Base-by-base conservation (phyloP, 805 yeast species). In the Zygoascus bituminiphila region DNA sequence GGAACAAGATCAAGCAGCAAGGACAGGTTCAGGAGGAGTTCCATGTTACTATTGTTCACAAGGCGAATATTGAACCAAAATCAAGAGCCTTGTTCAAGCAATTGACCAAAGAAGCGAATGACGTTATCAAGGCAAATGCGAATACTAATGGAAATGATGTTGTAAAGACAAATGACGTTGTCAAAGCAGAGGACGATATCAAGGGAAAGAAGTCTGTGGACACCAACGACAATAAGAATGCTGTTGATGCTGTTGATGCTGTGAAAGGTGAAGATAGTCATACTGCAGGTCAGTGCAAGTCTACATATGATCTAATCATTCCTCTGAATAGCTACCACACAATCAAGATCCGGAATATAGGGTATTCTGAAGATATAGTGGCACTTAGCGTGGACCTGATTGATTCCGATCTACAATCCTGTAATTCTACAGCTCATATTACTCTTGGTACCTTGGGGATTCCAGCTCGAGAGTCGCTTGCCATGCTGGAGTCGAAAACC, bases 361-460 rank as follows among this genome's bases (percentile, higher is more conserved):
- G 44, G 22, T 41, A 17, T 17, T 25, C 19, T 5, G 21, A 41
- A 6, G 19, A 41, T 10, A 41, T 41, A 7, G 66, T 81, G 42
- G 79, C 91, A 17, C 62, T 84, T 4, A 61, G 71, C 17, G 85
- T 79, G 1, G 67, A 68, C 7, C 51, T 74, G 2, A 40, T 37
- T 2, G 48, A 47, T n/a, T 51, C 21, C 26, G 53, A 6, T 43
- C 60, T 40, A 31, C 52, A 40, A 4, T 62, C 72, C 7, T 70
- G 71, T 0, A 77, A 79, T 49, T 61, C 65, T 46, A 62, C 63
- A 51, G 71, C 83, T 0, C 97, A 89, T 61, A 75, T 88, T 39
- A 89, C 97, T 0, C 59, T 87, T 12, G 95, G 89, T 0, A 76
- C 86, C 0, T 58, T 67, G 1, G 67, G 68, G 0, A 68, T 75